phyloP scores from a whole-genome alignment of 345 rosid genomes.

The Populus euphratica region DNA sequence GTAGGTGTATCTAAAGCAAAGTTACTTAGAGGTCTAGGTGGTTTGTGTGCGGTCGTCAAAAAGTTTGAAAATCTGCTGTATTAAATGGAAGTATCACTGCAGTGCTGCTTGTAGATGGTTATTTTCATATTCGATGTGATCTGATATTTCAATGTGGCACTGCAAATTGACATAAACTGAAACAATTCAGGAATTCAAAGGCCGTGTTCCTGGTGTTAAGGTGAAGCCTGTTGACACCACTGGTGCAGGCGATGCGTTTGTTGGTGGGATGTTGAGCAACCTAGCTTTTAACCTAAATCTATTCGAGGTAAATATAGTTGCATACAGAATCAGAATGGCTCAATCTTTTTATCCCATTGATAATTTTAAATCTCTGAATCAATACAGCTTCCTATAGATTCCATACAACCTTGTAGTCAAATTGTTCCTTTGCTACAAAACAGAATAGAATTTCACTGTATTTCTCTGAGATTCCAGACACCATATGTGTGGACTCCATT shows the following conservation, averaged over 20 bases:
- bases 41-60: background rate
- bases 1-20: background rate
- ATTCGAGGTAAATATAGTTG: slow-evolving; percentile 17
- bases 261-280: slow-evolving; percentile 34
- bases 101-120: background rate
- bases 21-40: background rate
- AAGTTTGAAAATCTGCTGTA: background rate
- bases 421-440: background rate
- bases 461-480: background rate
- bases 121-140: background rate
- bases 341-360: background rate
- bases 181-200: slow-evolving; percentile 33
- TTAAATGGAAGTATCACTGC: background rate
- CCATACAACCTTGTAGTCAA: background rate
- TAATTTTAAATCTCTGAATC: background rate
- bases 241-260: slow-evolving; percentile 45
- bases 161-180: background rate
- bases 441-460: background rate
- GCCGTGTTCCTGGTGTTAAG: slow-evolving; percentile 29
- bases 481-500: background rate
- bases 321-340: background rate
- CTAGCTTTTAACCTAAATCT: slow-evolving; percentile 29
- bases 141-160: background rate
- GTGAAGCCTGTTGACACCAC: slow-evolving; percentile 42
- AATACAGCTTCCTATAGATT: background rate